A percentile compares a stretch with the other conserved stretches of the same genome.
Evolutionary conservation across 495 filamentous ascomycete species (phyloP).

Genomic region (Amorphotheca resinae): DNA sequence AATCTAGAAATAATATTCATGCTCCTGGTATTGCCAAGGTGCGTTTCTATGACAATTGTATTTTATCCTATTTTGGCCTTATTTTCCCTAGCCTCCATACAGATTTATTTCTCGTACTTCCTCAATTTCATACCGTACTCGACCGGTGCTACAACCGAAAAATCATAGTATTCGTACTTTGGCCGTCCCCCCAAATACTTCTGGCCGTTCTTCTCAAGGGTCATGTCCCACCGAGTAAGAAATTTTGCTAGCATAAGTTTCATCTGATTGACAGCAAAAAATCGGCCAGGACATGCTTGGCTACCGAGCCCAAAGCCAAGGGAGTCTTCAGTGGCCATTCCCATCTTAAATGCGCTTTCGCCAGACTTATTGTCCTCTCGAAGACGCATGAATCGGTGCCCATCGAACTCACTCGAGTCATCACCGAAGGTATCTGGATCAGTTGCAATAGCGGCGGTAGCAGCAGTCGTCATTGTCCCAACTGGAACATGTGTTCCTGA

Average conservation of each 20-base stretch:
- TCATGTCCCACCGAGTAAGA: not conserved
- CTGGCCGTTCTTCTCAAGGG: not conserved
- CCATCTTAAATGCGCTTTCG: not conserved
- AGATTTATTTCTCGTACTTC: no score
- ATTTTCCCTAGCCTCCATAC: no score
- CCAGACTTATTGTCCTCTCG: not conserved
- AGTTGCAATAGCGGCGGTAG: not conserved
- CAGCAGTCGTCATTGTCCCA: not conserved
- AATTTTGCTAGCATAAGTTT: constrained; percentile 24
- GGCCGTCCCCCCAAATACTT: not conserved
- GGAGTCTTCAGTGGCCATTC: constrained; percentile 1
- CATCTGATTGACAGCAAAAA: constrained; percentile 29
- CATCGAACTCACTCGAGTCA: not conserved
- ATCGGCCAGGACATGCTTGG: constrained; percentile 31
- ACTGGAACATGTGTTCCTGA: not conserved
- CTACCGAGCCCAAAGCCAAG: constrained; percentile 28
- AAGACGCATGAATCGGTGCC: not conserved
- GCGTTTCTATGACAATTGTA: no score
- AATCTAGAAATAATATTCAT: no score
- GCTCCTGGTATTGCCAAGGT: no score
- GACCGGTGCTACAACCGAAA: not conserved
- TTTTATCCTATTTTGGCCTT: no score
- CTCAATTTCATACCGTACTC: not conserved
- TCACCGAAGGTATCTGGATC: not conserved
- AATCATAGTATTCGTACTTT: not conserved